A percentile compares a stretch with the other conserved stretches of the same genome.
Conservation (phyloP, 2,329 filamentous ascomycete species). For the Arthrobotrys sphaeroides region DNA sequence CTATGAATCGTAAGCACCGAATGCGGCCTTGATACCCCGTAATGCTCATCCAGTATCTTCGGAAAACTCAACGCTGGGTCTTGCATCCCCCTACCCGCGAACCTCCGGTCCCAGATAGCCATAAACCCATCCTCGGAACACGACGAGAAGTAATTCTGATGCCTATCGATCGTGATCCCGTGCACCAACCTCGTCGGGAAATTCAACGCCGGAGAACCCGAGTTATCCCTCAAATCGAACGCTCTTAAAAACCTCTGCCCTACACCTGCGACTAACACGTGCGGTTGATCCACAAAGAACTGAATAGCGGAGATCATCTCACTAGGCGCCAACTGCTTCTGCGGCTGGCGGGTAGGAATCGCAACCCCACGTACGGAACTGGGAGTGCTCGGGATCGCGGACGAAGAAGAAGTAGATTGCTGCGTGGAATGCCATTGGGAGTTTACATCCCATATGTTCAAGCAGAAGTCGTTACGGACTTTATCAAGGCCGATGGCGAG, state of each 20-base stretch:
- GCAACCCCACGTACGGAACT: conserved; percentile 57
- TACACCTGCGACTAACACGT: conserved; percentile 78
- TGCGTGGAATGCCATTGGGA: conserved; percentile 65
- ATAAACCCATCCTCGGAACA: conserved; percentile 66
- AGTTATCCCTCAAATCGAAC: conserved; percentile 78
- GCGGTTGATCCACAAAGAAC: conserved; percentile 80
- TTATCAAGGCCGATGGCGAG: conserved; percentile 82
- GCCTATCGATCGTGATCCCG: conserved; percentile 76
- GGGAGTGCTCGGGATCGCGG: conserved; percentile 55
- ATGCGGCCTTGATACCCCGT: conserved; percentile 31
- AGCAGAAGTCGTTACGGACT: conserved; percentile 80
- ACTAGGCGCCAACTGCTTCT: conserved; percentile 69
- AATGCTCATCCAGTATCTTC: conserved; percentile 54
- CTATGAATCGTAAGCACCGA: conserved; percentile 53
- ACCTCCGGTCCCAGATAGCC: conserved; percentile 57
- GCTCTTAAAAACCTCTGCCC: conserved; percentile 78
- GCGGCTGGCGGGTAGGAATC: conserved; percentile 60
- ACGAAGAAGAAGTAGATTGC: conserved; percentile 59
- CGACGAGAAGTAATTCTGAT: conserved; percentile 85
- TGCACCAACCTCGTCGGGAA: conserved; percentile 66
- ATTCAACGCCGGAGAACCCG: conserved; percentile 63
- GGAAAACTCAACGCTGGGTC: conserved; percentile 55
- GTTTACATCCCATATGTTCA: conserved; percentile 84
- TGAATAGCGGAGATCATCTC: conserved; percentile 83
- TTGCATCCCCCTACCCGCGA: conserved; percentile 48